Percentiles rank a stretch among this genome's conserved stretches.
Evolutionary conservation across 2,329 filamentous ascomycete genomes (phyloP).

Genomic region (Colletotrichum costaricense): DNA sequence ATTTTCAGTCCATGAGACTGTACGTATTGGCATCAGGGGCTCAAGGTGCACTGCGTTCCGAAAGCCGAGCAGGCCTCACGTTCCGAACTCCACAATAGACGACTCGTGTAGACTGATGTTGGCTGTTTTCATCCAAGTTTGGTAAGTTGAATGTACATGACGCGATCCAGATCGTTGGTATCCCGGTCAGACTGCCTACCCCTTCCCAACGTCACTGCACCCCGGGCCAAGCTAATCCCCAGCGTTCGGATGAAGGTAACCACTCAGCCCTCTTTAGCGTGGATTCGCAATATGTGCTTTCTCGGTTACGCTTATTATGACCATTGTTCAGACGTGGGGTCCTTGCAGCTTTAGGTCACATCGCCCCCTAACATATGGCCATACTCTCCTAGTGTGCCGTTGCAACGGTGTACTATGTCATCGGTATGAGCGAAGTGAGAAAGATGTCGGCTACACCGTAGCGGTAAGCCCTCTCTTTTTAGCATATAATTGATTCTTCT

Average conservation of each 20-base stretch:
- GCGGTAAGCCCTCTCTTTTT: not conserved
- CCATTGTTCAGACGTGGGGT: not conserved
- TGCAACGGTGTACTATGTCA: not conserved
- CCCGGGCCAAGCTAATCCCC: not conserved
- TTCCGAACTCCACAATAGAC: not conserved
- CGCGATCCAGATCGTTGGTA: not conserved
- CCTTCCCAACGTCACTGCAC: not conserved
- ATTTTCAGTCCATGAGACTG: not conserved
- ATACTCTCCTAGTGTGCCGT: not conserved
- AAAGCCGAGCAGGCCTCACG: not conserved
- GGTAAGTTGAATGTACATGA: not conserved
- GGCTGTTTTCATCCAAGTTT: not conserved
- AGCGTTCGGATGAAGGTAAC: not conserved
- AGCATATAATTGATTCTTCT: not conserved
- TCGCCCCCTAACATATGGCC: not conserved
- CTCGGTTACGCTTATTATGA: not conserved
- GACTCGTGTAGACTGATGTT: not conserved
- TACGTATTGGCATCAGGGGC: not conserved
- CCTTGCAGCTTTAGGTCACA: not conserved
- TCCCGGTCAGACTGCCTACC: not conserved
- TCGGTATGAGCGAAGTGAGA: not conserved
- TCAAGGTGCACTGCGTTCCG: not conserved
- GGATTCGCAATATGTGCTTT: not conserved
- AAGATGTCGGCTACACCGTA: not conserved
- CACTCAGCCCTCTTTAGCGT: not conserved